Evolutionary conservation across 2,329 filamentous ascomycete genomes (phyloP).

Genomic region (Cryoendolithus antarcticus): DNA sequence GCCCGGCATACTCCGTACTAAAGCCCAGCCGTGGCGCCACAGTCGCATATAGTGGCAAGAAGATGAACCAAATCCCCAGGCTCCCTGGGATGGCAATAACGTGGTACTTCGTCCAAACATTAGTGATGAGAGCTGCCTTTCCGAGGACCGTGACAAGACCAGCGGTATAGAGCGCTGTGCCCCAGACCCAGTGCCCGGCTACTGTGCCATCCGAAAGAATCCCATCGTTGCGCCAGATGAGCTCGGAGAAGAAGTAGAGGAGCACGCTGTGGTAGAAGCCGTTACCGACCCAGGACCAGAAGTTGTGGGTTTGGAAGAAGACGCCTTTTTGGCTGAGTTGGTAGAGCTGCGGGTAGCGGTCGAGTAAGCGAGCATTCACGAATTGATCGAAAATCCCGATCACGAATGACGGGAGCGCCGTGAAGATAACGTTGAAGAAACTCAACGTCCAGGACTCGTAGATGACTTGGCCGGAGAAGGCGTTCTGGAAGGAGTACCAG

Average conservation of each 20-base stretch:
- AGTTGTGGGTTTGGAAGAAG: slow-evolving; percentile 89
- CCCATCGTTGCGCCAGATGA: slow-evolving; percentile 73
- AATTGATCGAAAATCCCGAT: slow-evolving; percentile 97
- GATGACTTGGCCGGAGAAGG: slow-evolving; percentile 93
- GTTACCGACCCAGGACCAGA: slow-evolving; percentile 83
- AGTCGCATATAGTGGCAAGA: slow-evolving; percentile 76
- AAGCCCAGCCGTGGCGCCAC: slow-evolving; percentile 73
- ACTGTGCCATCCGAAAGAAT: slow-evolving; percentile 66
- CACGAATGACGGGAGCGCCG: slow-evolving; percentile 80
- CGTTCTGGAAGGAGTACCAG: slow-evolving; percentile 98
- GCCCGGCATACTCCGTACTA: slow-evolving; percentile 72
- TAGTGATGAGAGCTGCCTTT: slow-evolving; percentile 89
- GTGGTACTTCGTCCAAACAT: slow-evolving; percentile 98
- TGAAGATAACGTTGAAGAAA: slow-evolving; percentile 99
- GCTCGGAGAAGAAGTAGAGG: slow-evolving; percentile 72
- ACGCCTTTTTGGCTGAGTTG: slow-evolving; percentile 81
- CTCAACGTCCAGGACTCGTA: slow-evolving; percentile 99
- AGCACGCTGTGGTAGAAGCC: slow-evolving; percentile 92
- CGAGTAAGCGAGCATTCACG: slow-evolving; percentile 82
- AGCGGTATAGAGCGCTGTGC: slow-evolving; percentile 83
- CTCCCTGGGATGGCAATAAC: slow-evolving; percentile 90
- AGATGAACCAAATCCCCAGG: slow-evolving; percentile 80
- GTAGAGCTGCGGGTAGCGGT: slow-evolving; percentile 94
- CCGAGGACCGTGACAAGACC: slow-evolving; percentile 87
- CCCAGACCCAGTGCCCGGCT: slow-evolving; percentile 96